These are phyloP conservation scores for Epichloe sp. DNA, from an alignment of 2,329 filamentous ascomycete genomes.

Conservation along the genomic window DNA sequence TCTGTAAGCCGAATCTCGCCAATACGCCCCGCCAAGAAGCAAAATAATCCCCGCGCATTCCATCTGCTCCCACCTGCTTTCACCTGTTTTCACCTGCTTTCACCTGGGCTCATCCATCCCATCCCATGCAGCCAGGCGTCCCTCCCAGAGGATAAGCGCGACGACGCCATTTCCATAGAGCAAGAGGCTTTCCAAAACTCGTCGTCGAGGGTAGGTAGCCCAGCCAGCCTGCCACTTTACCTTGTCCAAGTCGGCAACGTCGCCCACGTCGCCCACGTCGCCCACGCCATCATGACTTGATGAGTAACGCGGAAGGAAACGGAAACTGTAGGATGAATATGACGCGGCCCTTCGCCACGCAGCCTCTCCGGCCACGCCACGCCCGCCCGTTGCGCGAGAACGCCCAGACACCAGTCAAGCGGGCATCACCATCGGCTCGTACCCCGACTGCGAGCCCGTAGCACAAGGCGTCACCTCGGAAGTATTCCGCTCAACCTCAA, in stretches of 20 bases:
- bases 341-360: conserved; percentile 21
- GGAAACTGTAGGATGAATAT: conserved; percentile 42
- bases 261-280: neutral
- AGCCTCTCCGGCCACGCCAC: neutral
- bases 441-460: conserved; percentile 40
- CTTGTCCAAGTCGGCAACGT: neutral
- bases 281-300: too few relatives aligned
- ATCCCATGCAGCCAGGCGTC: conserved; percentile 16
- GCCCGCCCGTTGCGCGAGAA: too few relatives aligned
- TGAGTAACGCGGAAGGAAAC: neutral
- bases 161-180: conserved; percentile 51
- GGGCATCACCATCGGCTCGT: conserved; percentile 39
- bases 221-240: neutral
- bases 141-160: conserved; percentile 17
- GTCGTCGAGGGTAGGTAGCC: conserved; percentile 34
- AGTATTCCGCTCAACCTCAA: conserved; percentile 57
- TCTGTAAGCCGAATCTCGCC: conserved; percentile 17
- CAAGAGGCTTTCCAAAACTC: conserved; percentile 47
- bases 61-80: too few relatives aligned
- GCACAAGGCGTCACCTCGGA: conserved; percentile 64
- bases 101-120: neutral
- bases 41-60: neutral
- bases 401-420: neutral
- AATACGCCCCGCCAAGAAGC: neutral
- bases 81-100: too few relatives aligned